Base-by-base conservation (phyloP, 768 basidiomycete species). In the Sporobolomyces roseus region DNA sequence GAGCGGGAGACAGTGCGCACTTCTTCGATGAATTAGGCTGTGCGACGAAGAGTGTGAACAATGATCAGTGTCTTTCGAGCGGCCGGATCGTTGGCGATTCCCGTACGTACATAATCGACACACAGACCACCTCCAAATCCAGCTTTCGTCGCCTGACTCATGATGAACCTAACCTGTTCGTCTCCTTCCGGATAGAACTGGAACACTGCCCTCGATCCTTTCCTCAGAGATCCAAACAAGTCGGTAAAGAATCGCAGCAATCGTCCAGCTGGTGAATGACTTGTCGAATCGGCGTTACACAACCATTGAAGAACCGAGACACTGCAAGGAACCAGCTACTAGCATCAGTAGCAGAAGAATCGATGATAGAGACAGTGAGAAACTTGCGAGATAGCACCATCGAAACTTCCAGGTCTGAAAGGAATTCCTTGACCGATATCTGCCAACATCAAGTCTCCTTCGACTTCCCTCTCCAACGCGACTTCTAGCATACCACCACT, bases 401-500 rank as follows among this genome's bases (percentile, higher is more conserved):
- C 96, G 78, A 99, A 98, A 70, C 89, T 89, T 68, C 94, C 96
- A 64, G 96, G 90, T 46, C 96, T 85, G 79, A 96, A 99, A 10
- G 93, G 93, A 75, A 98, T 90, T 0, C 96, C 96, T 78, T 99
- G 96, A 0, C 96, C 96, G 49, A 98, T 96, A 76, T 99, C 96
- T 74, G 97, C 93, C 38, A 98, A 79, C 78, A 99, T 94, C 29
- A 99, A 81, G 79, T 99, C 96, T 4, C 96, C 96, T 71, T 93
- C 91, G 0, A 97, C 89, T 77, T 98, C 91, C 46, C 94, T 83
- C 77, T 97, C 92, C 58, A 99, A 81, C 12, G 96, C 96, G 33
- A 97, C 91, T 84, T 98, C 93, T 93, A 99, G 85, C 96, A 99
- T 99, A 72, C 91, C 93, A 1, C 94, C 94, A 0, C 92, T 87